These are phyloP conservation scores for Sphaerulina vaccinii DNA, from an alignment of 2,329 filamentous ascomycete species.

Conservation along the genomic window DNA sequence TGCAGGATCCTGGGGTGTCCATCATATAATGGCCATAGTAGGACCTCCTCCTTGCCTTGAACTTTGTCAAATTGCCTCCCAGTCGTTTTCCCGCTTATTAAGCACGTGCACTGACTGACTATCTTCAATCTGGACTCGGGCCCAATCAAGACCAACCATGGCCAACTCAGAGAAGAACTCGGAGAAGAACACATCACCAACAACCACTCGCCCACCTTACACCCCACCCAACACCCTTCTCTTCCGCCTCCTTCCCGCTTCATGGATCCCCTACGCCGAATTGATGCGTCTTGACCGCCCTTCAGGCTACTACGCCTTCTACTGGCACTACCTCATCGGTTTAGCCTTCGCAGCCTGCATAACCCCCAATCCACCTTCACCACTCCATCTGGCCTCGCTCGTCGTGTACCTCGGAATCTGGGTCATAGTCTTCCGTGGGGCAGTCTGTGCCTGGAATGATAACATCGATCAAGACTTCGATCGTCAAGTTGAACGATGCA, in stretches of 20 bases:
- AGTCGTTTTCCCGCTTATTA: too few species aligned
- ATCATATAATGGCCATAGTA: too few species aligned
- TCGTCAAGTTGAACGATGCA: constrained; percentile 13
- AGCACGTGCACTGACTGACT: too few species aligned
- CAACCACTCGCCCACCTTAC: background rate
- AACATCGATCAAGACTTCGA: constrained; percentile 20
- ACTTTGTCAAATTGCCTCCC: too few species aligned
- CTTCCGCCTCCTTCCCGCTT: constrained; percentile 10
- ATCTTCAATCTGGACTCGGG: too few species aligned
- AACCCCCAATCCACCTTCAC: background rate
- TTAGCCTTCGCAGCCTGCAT: constrained; percentile 15
- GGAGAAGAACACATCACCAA: too few species aligned
- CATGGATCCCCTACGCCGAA: constrained; percentile 16
- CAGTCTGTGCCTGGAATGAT: constrained; percentile 19
- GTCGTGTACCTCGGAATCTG: constrained; percentile 10
- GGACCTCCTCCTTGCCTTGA: too few species aligned
- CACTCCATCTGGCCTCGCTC: constrained; percentile 4
- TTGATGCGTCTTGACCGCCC: constrained; percentile 18
- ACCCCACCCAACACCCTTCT: constrained; percentile 8
- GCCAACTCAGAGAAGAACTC: too few species aligned
- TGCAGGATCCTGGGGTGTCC: background rate
- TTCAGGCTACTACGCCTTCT: constrained; percentile 18
- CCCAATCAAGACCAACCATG: too few species aligned
- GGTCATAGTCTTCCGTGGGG: constrained; percentile 15
- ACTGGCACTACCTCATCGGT: constrained; percentile 19